A percentile compares a stretch with the other conserved stretches of the same genome.
Conservation (phyloP, 2,329 filamentous ascomycete species). For the Trichoderma endophyticum region DNA sequence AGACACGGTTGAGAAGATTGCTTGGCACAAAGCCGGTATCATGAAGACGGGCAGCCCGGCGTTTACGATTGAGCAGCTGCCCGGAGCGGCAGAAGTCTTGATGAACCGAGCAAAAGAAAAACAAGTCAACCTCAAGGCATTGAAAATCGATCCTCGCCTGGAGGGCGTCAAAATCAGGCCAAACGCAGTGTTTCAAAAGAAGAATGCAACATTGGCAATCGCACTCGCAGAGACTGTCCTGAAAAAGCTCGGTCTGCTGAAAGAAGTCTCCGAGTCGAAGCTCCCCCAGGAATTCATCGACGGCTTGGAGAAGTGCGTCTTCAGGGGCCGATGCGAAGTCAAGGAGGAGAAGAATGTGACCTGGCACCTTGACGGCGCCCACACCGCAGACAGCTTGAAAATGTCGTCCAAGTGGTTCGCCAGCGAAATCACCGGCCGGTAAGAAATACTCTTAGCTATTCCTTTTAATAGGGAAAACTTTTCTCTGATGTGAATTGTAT, state of each 20-base stretch:
- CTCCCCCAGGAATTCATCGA: slow-evolving; percentile 64
- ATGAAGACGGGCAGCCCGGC: slow-evolving; percentile 59
- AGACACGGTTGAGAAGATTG: slow-evolving; percentile 60
- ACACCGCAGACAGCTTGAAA: slow-evolving; percentile 85
- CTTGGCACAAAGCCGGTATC: slow-evolving; percentile 73
- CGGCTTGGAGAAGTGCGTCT: slow-evolving; percentile 71
- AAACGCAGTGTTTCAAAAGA: slow-evolving; percentile 55
- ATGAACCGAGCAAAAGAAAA: slow-evolving; percentile 51
- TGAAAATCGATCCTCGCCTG: slow-evolving; percentile 47
- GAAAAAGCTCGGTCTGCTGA: slow-evolving; percentile 39
- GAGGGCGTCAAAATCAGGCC: slow-evolving; percentile 47
- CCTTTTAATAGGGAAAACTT: too few relatives aligned
- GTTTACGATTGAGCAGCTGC: slow-evolving; percentile 55
- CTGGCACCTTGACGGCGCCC: slow-evolving; percentile 92
- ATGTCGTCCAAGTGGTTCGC: slow-evolving; percentile 82
- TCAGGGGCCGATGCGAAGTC: slow-evolving; percentile 74
- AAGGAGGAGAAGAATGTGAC: slow-evolving; percentile 54
- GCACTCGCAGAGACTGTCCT: slow-evolving; percentile 51
- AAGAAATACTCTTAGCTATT: slow-evolving; percentile 12
- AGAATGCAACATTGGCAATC: slow-evolving; percentile 54
- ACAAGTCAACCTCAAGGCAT: slow-evolving; percentile 43
- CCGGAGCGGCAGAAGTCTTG: slow-evolving; percentile 45
- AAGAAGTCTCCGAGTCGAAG: slow-evolving; percentile 25
- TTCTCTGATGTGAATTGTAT: background rate
- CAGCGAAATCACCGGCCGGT: slow-evolving; percentile 39